A percentile compares a stretch with the other conserved stretches of the same genome.
Conservation (phyloP, 306 rosid species). For the Glycine latifolia region DNA sequence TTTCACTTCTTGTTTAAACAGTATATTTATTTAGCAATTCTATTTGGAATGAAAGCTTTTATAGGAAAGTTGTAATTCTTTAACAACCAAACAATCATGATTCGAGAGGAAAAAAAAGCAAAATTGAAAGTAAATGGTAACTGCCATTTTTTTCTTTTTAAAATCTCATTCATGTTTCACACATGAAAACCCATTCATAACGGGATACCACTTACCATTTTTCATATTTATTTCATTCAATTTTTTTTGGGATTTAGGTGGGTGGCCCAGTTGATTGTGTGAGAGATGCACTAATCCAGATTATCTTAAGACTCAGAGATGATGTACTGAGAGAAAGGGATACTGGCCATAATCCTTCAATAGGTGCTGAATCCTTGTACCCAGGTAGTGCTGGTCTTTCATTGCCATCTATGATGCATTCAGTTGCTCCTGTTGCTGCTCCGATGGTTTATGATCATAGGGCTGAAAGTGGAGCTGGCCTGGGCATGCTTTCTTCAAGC, state of each 20-base stretch:
- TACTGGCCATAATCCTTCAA: constrained; percentile 59
- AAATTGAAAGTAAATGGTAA: background rate
- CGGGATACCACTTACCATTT: background rate
- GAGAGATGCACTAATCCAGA: constrained; percentile 97
- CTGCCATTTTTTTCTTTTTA: background rate
- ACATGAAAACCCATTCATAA: background rate
- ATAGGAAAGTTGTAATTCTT: background rate
- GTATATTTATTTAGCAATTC: background rate
- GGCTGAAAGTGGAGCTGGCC: constrained; percentile 77
- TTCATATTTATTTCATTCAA: constrained; percentile 36
- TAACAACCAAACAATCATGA: background rate
- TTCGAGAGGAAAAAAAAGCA: background rate
- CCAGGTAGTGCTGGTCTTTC: constrained; percentile 69
- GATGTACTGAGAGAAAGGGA: constrained; percentile 82
- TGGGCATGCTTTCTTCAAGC: constrained; percentile 79
- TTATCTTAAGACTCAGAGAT: constrained; percentile 89
- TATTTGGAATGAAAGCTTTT: constrained; percentile 21
- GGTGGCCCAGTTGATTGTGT: constrained; percentile 73
- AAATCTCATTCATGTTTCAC: background rate
- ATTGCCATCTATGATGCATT: constrained; percentile 76
- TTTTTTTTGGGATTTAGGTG: constrained; percentile 61
- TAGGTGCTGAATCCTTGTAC: constrained; percentile 68
- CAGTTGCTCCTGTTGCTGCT: constrained; percentile 70
- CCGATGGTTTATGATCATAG: constrained; percentile 91
- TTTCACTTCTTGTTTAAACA: constrained; percentile 10